Evolutionary conservation across 495 filamentous ascomycete species (phyloP).

Genomic region (Penicillium canariense): DNA sequence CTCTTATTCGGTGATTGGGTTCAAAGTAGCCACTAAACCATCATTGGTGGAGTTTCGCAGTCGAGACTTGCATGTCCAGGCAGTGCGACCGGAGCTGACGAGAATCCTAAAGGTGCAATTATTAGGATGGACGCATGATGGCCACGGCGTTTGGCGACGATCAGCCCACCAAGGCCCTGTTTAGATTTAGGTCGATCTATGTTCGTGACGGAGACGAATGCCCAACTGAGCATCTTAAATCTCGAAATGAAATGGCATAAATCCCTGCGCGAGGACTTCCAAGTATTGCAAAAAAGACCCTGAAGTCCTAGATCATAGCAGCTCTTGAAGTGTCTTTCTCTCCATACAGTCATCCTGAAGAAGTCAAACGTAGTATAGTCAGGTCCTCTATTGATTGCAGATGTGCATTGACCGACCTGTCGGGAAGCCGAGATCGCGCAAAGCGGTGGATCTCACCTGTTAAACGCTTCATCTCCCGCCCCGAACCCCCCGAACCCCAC

Average conservation of each 20-base stretch:
- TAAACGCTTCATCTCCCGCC: not conserved
- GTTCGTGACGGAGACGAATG: too few species aligned
- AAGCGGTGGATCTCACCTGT: constrained; percentile 13
- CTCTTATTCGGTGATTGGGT: constrained; percentile 38
- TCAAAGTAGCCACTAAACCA: constrained; percentile 24
- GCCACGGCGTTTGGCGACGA: constrained; percentile 26
- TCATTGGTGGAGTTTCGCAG: constrained; percentile 27
- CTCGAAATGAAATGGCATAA: too few species aligned
- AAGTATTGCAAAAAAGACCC: too few species aligned
- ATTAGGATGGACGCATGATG: constrained; percentile 28
- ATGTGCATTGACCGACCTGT: not conserved
- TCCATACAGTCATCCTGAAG: too few species aligned
- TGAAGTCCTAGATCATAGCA: too few species aligned
- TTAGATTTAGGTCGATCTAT: too few species aligned
- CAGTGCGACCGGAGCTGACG: constrained; percentile 29
- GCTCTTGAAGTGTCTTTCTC: too few species aligned
- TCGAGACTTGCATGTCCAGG: constrained; percentile 32
- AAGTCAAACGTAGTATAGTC: too few species aligned
- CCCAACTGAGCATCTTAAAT: too few species aligned
- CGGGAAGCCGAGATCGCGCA: constrained; percentile 6
- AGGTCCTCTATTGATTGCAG: too few species aligned
- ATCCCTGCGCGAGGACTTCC: too few species aligned
- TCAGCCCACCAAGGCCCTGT: too few species aligned
- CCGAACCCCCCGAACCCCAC: constrained; percentile 1
- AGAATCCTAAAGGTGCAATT: constrained; percentile 25